Conservation (phyloP, 2,329 filamentous ascomycete species). For the Kalaharituber pfeilii region DNA sequence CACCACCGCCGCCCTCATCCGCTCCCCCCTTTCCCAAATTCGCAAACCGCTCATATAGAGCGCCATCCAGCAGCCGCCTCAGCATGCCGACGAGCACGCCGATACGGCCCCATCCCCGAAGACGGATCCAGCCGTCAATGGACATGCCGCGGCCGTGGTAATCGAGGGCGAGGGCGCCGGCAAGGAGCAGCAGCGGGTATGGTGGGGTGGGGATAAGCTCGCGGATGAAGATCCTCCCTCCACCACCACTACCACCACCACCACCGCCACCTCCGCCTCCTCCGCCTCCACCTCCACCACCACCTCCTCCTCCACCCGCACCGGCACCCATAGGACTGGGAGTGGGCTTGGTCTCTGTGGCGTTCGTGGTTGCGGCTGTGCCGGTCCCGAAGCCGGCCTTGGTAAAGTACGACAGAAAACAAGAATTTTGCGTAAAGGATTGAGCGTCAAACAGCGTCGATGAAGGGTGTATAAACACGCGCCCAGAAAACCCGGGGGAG, state of each 20-base stretch:
- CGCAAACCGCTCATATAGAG: constrained; percentile 66
- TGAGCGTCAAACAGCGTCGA: constrained; percentile 75
- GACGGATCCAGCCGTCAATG: constrained; percentile 74
- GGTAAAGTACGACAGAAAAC: constrained; percentile 76
- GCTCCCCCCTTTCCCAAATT: constrained; percentile 45
- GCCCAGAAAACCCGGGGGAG: constrained; percentile 31
- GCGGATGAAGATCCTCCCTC: constrained; percentile 63
- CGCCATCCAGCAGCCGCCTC: constrained; percentile 68
- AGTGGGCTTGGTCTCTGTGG: too few species aligned
- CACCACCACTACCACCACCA: neutral
- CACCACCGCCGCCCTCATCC: constrained; percentile 43
- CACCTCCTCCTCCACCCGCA: constrained; percentile 36
- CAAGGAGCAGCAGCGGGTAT: constrained; percentile 76
- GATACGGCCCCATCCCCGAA: constrained; percentile 87
- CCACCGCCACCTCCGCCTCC: neutral
- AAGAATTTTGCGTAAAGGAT: constrained; percentile 53
- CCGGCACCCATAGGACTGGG: too few species aligned
- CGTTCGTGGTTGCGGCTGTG: too few species aligned
- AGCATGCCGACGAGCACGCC: constrained; percentile 74
- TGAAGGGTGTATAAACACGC: constrained; percentile 84
- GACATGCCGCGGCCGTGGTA: constrained; percentile 71
- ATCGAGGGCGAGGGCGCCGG: constrained; percentile 68
- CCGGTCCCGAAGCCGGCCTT: too few species aligned
- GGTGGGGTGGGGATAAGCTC: constrained; percentile 88
- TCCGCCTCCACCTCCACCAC: constrained; percentile 5